Base-by-base conservation (phyloP, 148 eudicot species). In the Vaccinium vitisidaea region DNA sequence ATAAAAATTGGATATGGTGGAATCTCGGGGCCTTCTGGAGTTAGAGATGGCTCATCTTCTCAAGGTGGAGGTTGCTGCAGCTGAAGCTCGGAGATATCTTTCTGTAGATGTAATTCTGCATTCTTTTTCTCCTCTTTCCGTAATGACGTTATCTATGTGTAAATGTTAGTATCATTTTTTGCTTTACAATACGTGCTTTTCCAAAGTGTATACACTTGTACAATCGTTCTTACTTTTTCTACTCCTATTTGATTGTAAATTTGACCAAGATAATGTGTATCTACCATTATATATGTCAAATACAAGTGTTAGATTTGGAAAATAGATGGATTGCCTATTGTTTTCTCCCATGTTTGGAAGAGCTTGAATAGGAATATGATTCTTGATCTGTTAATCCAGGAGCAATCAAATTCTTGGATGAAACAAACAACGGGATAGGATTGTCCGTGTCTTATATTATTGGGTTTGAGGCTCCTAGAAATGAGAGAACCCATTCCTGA, bases 1-100 rank as follows among this genome's bases (percentile, higher is more conserved):
- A 89, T 89, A 30, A 87, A 89, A 87, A 84, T 87, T 23, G 91
- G 91, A 30, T 85, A 85, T 32, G 83, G 83, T 82, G 86, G 87
- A 48, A 79, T 85, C 59, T 86, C 84, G 0, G 91, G 87, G 75
- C 81, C 85, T 5, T 85, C 89, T 2, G 83, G 87, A 39, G 87
- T 82, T 13, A 86, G 90, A 58, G 85, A 85, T 59, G 89, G 82
- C 65, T 82, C 84, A n/a, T 50, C 86, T 67, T 78, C 88, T 74
- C 86, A 88, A 75, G 84, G 74, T 79, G 86, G 86, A 48, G 87
- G 87, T 52, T 86, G 89, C 67, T 87, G 89, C 83, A 83, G 87
- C 79, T 86, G 71, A 83, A n/a, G 25, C 79, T 46, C 10, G 23
- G 50, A 21, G 73, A 18, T 75, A 48, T 43, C 25, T 75, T 21